Evolutionary conservation across 2,329 filamentous ascomycete species (phyloP), one percentile per base, ranked within the genome.

Genomic region (Cryphonectria naterciae): DNA sequence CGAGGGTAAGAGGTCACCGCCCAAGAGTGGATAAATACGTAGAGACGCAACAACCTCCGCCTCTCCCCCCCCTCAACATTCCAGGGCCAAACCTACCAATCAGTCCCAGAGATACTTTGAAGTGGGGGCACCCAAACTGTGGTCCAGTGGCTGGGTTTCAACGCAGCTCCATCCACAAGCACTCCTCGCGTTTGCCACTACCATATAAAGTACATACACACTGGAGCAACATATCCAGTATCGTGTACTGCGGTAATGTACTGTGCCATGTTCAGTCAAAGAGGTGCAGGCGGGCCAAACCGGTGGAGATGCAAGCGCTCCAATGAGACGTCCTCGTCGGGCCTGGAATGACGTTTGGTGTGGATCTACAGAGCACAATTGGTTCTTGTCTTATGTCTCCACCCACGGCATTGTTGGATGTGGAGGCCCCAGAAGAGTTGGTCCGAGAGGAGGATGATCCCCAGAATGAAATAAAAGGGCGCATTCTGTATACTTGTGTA

Each of bases 331-430:
- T 15, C 17, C 10, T 61, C 11, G 28, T n/a, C 43, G 2, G 35
- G 32, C 25, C 37, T 54, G 25, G 58, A 28, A 69, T 69, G 69
- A 71, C 69, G 69, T 71, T 39, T 37, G 19, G 17, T 6, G 67
- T 62, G 69, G 66, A 49, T 25, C 69, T 54, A n/a, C 43, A 46
- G 4, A 19, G 43, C 43, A 22, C 13, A 35, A 52, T 52, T 43
- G 43, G 61, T 46, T 62, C 65, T 32, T 54, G 32, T 41, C 64
- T 37, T 32, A 15, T 10, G 43, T n/a, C 25, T 28, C 62, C 35
- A 46, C 43, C 15, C 43, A 46, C 43, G 43, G 43, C 43, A 46
- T 39, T 43, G 37, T 56, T 54, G n/a, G 52, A 25, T 56, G 52
- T 56, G 52, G 52, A 56, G 52, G 4, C 52, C n/a, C 52, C n/a